phyloP scores from a whole-genome alignment of 2,329 filamentous ascomycete genomes.

The Monosporascus sp. region DNA sequence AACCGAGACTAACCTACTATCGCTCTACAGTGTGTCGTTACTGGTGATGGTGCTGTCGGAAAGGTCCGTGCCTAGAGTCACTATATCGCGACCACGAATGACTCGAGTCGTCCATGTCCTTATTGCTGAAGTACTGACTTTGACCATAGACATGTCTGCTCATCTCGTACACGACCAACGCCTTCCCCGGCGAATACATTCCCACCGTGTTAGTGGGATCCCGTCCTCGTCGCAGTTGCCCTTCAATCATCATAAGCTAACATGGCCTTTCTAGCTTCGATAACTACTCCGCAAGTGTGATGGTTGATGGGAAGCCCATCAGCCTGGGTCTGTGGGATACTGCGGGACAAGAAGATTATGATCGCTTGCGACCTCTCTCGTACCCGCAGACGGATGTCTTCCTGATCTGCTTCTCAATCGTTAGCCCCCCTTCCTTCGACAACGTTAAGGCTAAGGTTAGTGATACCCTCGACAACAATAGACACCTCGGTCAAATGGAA shows the following conservation, averaged over 20 bases:
- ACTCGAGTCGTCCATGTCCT: slow-evolving; percentile 6
- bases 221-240: slow-evolving; percentile 2
- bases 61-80: slow-evolving; percentile 60
- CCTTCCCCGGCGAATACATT: slow-evolving; percentile 99
- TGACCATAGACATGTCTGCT: slow-evolving; percentile 81
- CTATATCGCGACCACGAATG: slow-evolving; percentile 6
- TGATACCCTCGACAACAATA: slow-evolving; percentile 4
- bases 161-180: slow-evolving; percentile 99
- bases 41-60: slow-evolving; percentile 97
- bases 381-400: slow-evolving; percentile 99
- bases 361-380: slow-evolving; percentile 86
- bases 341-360: slow-evolving; percentile 97
- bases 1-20: slow-evolving; percentile 30
- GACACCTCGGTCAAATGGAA: background rate
- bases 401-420: slow-evolving; percentile 96
- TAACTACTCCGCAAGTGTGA: slow-evolving; percentile 98
- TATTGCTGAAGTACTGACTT: slow-evolving; percentile 20
- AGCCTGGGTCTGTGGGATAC: slow-evolving; percentile 98
- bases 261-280: slow-evolving; percentile 64
- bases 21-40: slow-evolving; percentile 79
- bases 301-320: slow-evolving; percentile 98
- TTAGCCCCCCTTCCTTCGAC: slow-evolving; percentile 95
- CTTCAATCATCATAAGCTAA: slow-evolving; percentile 7
- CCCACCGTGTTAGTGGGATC: slow-evolving; percentile 75
- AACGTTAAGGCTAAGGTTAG: slow-evolving; percentile 97